Percentiles rank a stretch among this genome's conserved stretches.
These are phyloP conservation scores for Lactarius akahatsu DNA, from an alignment of 768 basidiomycete genomes.

Conservation along the genomic window DNA sequence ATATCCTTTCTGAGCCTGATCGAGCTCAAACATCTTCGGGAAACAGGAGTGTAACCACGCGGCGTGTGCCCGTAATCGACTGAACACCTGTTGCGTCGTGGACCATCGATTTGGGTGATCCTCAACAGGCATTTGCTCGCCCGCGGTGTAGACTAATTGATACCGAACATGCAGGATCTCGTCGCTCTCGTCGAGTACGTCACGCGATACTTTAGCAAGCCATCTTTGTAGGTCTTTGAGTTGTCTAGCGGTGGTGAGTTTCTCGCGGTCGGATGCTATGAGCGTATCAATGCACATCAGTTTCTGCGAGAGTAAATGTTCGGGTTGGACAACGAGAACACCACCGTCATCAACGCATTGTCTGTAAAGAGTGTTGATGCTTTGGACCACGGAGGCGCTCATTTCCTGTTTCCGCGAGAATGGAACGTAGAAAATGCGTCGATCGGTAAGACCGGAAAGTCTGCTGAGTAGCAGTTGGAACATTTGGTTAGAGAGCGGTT, in stretches of 20 bases:
- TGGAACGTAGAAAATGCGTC: slow-evolving; percentile 49
- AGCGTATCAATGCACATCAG: slow-evolving; percentile 45
- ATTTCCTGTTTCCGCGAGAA: slow-evolving; percentile 44
- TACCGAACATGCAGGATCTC: slow-evolving; percentile 47
- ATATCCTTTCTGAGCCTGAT: background rate
- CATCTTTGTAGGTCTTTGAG: slow-evolving; percentile 1
- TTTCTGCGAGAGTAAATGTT: slow-evolving; percentile 52
- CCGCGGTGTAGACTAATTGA: slow-evolving; percentile 49
- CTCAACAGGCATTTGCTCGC: slow-evolving; percentile 40
- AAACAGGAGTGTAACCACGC: background rate
- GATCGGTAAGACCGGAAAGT: slow-evolving; percentile 45
- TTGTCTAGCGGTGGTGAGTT: background rate
- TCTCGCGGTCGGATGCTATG: slow-evolving; percentile 27
- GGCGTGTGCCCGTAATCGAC: slow-evolving; percentile 33
- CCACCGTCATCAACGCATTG: slow-evolving; percentile 43
- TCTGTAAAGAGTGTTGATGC: slow-evolving; percentile 37
- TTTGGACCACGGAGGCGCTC: slow-evolving; percentile 22
- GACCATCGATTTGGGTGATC: slow-evolving; percentile 46
- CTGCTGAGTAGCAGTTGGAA: slow-evolving; percentile 46
- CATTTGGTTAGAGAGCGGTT: slow-evolving; percentile 47
- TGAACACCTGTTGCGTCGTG: slow-evolving; percentile 41
- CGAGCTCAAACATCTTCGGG: background rate
- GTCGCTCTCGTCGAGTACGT: slow-evolving; percentile 25
- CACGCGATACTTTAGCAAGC: slow-evolving; percentile 15
- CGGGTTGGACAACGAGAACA: slow-evolving; percentile 50